phyloP scores from a whole-genome alignment of 768 basidiomycete genomes.

The Boletus pseudopeckii region DNA sequence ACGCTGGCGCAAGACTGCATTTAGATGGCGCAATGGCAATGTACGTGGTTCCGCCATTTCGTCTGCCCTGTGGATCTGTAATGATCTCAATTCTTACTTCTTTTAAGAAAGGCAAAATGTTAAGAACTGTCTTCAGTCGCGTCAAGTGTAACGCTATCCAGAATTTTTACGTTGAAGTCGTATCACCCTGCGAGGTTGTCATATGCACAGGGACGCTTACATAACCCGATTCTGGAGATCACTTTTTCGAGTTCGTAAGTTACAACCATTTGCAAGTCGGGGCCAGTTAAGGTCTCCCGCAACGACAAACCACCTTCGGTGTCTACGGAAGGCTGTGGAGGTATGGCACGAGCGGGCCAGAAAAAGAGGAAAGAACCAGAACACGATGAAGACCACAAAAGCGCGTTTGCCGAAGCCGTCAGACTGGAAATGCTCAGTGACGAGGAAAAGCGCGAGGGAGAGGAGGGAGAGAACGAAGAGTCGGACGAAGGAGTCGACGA shows the following conservation, averaged over 20 bases:
- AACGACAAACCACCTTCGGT: not conserved
- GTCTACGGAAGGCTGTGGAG: conserved; percentile 31
- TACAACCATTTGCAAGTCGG: not conserved
- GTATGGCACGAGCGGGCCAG: conserved; percentile 33
- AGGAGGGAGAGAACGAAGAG: conserved; percentile 33
- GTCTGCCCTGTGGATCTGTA: too few relatives aligned
- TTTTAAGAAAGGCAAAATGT: too few relatives aligned
- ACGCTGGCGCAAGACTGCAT: too few relatives aligned
- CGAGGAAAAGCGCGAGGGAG: conserved; percentile 49
- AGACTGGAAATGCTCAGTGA: conserved; percentile 72
- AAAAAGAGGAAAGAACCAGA: conserved; percentile 60
- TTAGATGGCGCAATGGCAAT: too few relatives aligned
- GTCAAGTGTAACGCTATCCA: not conserved
- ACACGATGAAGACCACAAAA: conserved; percentile 35
- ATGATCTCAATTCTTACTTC: not conserved
- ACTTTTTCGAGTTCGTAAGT: too few relatives aligned
- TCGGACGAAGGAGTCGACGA: conserved; percentile 64
- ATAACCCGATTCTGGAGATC: conserved; percentile 8
- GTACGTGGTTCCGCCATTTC: too few relatives aligned
- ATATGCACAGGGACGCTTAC: conserved; percentile 13
- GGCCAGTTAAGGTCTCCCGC: not conserved
- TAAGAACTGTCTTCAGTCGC: not conserved
- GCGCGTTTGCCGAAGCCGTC: conserved; percentile 38
- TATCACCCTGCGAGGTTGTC: not conserved
- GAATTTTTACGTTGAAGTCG: not conserved